Evolutionary conservation across 495 filamentous ascomycete genomes (phyloP).

Genomic region (Aspergillus campestris): DNA sequence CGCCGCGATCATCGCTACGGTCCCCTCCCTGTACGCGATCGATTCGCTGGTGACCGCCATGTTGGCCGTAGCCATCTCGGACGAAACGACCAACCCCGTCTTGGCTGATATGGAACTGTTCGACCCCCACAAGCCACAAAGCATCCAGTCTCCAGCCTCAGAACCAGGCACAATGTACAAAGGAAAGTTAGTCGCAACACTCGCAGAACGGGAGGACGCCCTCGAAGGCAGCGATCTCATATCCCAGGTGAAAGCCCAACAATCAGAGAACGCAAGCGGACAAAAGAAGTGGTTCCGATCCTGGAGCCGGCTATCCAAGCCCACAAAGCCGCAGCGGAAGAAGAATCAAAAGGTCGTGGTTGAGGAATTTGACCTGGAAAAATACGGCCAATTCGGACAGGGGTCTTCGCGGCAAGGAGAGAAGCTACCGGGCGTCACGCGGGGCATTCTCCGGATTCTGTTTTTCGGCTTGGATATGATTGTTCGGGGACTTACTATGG

Average conservation of each 20-base stretch:
- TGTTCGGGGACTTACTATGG: constrained; percentile 24
- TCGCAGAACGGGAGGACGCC: constrained; percentile 37
- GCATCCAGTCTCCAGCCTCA: background rate
- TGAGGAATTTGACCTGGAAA: constrained; percentile 41
- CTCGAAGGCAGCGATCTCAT: constrained; percentile 25
- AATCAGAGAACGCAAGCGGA: constrained; percentile 3
- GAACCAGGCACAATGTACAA: constrained; percentile 12
- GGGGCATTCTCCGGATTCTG: constrained; percentile 25
- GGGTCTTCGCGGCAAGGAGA: constrained; percentile 28
- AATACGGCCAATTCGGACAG: constrained; percentile 30
- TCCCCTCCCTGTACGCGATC: constrained; percentile 61
- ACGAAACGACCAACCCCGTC: constrained; percentile 38
- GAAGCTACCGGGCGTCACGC: constrained; percentile 30
- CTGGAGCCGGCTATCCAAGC: constrained; percentile 8
- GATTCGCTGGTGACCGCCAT: constrained; percentile 64
- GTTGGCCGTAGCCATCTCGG: constrained; percentile 57
- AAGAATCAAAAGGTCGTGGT: constrained; percentile 23
- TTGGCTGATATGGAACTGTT: constrained; percentile 29
- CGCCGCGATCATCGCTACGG: constrained; percentile 29
- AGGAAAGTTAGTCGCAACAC: constrained; percentile 27
- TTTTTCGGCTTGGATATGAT: constrained; percentile 33
- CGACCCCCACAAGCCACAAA: constrained; percentile 1
- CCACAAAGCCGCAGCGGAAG: background rate
- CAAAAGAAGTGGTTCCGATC: constrained; percentile 16
- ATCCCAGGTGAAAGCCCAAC: constrained; percentile 21